Evolutionary conservation across 371 early-diverging fungal genomes (phyloP).

Genomic region (Parasitella parasitica): DNA sequence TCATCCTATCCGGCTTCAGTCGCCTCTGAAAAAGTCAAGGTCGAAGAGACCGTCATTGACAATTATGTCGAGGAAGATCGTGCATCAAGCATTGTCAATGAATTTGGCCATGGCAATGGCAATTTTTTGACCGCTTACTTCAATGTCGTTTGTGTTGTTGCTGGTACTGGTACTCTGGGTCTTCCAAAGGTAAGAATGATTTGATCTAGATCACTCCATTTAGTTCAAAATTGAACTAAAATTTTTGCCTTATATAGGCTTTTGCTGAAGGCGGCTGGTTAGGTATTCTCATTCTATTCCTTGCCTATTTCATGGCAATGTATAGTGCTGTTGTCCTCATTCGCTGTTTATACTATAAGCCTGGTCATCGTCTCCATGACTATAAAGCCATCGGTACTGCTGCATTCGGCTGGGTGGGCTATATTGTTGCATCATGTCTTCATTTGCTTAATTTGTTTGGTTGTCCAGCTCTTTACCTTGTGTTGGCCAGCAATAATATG

Average conservation of each 20-base stretch:
- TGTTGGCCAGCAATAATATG: conserved; percentile 71
- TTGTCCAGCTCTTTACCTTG: conserved; percentile 75
- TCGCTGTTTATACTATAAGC: conserved; percentile 40
- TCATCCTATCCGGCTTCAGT: not conserved
- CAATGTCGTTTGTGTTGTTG: conserved; percentile 77
- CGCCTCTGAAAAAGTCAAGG: conserved; percentile 17
- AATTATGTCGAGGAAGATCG: conserved; percentile 34
- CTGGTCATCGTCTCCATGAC: conserved; percentile 55
- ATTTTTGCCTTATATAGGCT: not conserved
- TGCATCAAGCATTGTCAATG: conserved; percentile 20
- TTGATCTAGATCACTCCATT: not conserved
- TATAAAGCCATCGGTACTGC: conserved; percentile 65
- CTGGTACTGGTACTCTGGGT: conserved; percentile 86
- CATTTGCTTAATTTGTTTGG: conserved; percentile 71
- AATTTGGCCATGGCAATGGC: conserved; percentile 43
- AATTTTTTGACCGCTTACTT: conserved; percentile 52
- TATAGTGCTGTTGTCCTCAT: conserved; percentile 43
- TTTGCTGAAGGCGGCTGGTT: conserved; percentile 48
- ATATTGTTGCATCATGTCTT: conserved; percentile 60
- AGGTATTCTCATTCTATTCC: conserved; percentile 41
- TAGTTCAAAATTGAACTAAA: not conserved
- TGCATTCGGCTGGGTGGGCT: conserved; percentile 63
- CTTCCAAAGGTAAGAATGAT: conserved; percentile 38
- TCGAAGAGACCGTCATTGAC: conserved; percentile 36
- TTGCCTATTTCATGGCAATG: conserved; percentile 37